These are phyloP conservation scores for Diaporthe sp. DNA, from an alignment of 2,329 filamentous ascomycete genomes.

Conservation along the genomic window DNA sequence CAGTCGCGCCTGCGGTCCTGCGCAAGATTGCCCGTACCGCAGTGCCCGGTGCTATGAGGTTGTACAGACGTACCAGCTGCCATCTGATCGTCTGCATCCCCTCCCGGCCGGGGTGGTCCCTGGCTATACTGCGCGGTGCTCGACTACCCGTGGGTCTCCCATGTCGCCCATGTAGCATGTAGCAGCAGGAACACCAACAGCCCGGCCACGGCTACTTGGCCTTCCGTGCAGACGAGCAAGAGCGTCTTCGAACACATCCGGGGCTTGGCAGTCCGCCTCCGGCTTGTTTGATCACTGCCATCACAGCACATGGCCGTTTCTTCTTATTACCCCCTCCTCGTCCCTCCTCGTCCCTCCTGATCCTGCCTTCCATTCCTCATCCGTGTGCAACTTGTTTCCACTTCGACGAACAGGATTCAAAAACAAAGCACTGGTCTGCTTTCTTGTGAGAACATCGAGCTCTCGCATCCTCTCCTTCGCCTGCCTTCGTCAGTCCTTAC, in stretches of 20 bases:
- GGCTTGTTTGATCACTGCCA: conserved; percentile 26
- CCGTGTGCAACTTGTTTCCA: conserved; percentile 43
- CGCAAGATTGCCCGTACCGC: not conserved
- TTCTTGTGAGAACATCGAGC: conserved; percentile 50
- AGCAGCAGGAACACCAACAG: conserved; percentile 19
- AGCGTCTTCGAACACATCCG: conserved; percentile 24
- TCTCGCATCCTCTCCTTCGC: conserved; percentile 44
- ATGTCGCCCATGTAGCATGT: conserved; percentile 19
- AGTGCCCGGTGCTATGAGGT: too few species aligned
- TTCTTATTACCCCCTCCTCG: conserved; percentile 34
- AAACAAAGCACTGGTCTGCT: conserved; percentile 64
- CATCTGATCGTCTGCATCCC: conserved; percentile 28
- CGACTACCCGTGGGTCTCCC: conserved; percentile 3
- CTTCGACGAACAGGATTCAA: conserved; percentile 39
- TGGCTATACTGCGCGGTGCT: conserved; percentile 10
- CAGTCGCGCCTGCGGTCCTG: not conserved
- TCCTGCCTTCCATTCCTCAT: conserved; percentile 30
- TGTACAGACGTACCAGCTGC: not conserved
- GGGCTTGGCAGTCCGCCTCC: conserved; percentile 29
- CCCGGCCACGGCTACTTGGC: conserved; percentile 31
- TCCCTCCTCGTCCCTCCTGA: conserved; percentile 29
- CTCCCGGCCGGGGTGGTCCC: conserved; percentile 8
- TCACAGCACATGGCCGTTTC: conserved; percentile 28
- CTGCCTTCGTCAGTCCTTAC: conserved; percentile 34
- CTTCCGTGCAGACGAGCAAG: conserved; percentile 30